These are phyloP conservation scores for Paxillus involutus DNA, from an alignment of 768 basidiomycete genomes.

Conservation along the genomic window DNA sequence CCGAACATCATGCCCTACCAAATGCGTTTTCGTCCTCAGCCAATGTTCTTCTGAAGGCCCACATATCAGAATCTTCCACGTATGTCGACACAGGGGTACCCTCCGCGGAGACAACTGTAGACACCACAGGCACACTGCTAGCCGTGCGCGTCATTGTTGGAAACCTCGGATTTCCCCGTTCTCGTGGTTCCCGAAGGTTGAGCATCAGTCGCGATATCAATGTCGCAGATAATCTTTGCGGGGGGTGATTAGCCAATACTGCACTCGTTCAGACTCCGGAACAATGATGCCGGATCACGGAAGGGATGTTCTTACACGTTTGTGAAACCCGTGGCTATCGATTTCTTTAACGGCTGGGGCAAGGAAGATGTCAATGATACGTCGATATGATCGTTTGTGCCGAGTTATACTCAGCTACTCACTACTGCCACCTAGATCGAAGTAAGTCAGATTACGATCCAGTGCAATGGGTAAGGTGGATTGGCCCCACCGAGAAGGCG, in stretches of 20 bases:
- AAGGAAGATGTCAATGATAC: not conserved
- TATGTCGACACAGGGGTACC: not conserved
- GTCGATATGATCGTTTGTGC: no score
- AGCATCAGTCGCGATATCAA: constrained; percentile 19
- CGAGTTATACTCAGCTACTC: not conserved
- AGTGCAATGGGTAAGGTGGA: not conserved
- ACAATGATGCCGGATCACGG: not conserved
- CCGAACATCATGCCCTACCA: not conserved
- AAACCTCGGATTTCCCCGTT: not conserved
- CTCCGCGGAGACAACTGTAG: constrained; percentile 3
- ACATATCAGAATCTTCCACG: not conserved
- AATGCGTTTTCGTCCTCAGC: not conserved
- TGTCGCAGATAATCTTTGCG: constrained; percentile 9
- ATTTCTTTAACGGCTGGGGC: not conserved
- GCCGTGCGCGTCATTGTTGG: not conserved
- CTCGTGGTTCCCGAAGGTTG: constrained; percentile 11
- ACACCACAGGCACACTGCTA: not conserved
- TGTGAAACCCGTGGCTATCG: not conserved
- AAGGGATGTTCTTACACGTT: not conserved
- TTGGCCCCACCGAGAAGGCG: constrained; percentile 9
- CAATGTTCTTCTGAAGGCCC: not conserved
- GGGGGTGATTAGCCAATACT: not conserved
- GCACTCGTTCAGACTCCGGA: not conserved
- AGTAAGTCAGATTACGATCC: not conserved
- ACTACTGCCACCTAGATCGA: constrained; percentile 6